phyloP scores from a whole-genome alignment of 2,329 filamentous ascomycete genomes.

The Raffaelea albimanens region DNA sequence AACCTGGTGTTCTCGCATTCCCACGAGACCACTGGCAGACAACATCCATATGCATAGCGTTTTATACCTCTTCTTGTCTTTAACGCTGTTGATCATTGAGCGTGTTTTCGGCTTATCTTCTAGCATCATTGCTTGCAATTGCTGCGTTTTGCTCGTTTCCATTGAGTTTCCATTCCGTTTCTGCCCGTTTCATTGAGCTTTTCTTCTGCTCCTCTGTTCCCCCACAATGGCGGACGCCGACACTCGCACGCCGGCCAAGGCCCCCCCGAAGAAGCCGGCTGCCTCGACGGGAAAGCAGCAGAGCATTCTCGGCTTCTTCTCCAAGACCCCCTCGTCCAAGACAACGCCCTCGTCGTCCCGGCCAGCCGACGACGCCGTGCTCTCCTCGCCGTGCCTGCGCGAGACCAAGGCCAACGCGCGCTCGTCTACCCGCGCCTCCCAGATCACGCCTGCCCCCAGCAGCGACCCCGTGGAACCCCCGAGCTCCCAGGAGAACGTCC shows the following conservation, averaged over 20 bases:
- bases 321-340: slow-evolving; percentile 39
- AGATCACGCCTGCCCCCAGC: slow-evolving; percentile 67
- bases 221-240: slow-evolving; percentile 10
- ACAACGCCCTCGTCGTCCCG: slow-evolving; percentile 17
- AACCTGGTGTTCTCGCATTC: background rate
- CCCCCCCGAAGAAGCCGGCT: slow-evolving; percentile 29
- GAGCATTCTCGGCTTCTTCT: slow-evolving; percentile 74
- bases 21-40: too few species aligned
- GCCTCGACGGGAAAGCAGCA: slow-evolving; percentile 49
- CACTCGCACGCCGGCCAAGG: slow-evolving; percentile 26
- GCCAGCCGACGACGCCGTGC: slow-evolving; percentile 9
- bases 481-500: slow-evolving; percentile 58
- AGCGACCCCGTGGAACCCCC: slow-evolving; percentile 63
- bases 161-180: too few species aligned
- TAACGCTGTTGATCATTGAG: background rate
- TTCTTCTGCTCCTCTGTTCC: too few species aligned
- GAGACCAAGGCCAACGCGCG: slow-evolving; percentile 37
- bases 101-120: too few species aligned
- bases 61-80: background rate
- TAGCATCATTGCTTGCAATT: too few species aligned
- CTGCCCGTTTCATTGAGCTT: too few species aligned
- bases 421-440: slow-evolving; percentile 25
- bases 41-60: background rate
- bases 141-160: too few species aligned
- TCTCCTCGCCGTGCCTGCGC: slow-evolving; percentile 30